Conservation (phyloP, 2,329 filamentous ascomycete species). For the Aureobasidium sp. region DNA sequence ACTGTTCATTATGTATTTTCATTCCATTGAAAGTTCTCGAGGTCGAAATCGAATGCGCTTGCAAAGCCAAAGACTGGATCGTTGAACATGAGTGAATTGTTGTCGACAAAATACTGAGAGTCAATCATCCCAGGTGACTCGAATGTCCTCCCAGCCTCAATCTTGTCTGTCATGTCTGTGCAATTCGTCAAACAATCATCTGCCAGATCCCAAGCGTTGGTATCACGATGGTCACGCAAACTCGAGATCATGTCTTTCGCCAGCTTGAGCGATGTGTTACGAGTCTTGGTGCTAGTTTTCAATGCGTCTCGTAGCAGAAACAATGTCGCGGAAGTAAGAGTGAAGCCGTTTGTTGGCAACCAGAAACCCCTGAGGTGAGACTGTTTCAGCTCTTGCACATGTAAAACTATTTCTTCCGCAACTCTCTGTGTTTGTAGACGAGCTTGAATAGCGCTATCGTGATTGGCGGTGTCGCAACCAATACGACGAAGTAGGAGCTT, state of each 20-base stretch:
- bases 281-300: not conserved
- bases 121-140: not conserved
- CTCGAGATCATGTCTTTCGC: not conserved
- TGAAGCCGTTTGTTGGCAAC: not conserved
- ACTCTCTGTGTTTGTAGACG: not conserved
- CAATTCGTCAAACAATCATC: not conserved
- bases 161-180: not conserved
- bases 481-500: constrained; percentile 25
- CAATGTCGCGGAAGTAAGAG: not conserved
- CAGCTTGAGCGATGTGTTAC: not conserved
- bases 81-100: not conserved
- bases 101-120: not conserved
- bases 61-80: not conserved
- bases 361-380: not conserved
- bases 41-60: not conserved
- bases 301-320: not conserved
- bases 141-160: not conserved
- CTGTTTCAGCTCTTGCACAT: not conserved
- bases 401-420: not conserved
- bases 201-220: not conserved
- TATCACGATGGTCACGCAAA: not conserved
- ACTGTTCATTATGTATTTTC: not conserved
- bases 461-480: not conserved
- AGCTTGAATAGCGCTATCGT: not conserved
- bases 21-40: not conserved